Conservation (phyloP, 108 stramenopile species). For the Fistulifera pelliculosa region DNA sequence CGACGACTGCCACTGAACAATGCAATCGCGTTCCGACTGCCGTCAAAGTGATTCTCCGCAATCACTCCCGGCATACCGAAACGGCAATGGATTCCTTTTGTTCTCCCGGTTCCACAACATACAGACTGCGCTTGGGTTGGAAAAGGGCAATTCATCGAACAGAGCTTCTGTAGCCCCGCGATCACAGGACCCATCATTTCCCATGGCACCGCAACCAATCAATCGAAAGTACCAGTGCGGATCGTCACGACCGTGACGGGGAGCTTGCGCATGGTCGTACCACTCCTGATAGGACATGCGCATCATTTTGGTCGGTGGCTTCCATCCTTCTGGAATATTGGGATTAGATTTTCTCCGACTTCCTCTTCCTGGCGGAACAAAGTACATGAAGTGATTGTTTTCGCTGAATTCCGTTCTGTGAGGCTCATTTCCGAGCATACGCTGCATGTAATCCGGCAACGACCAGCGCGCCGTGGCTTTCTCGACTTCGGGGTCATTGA, state of each 20-base stretch:
- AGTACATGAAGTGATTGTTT: constrained; percentile 98
- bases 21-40: constrained; percentile 78
- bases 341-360: constrained; percentile 12
- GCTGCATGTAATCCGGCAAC: constrained; percentile 57
- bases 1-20: constrained; percentile 69
- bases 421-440: constrained; percentile 44
- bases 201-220: constrained; percentile 70
- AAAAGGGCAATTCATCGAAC: constrained; percentile 89
- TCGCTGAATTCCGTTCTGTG: constrained; percentile 69
- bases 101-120: constrained; percentile 49
- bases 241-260: constrained; percentile 17
- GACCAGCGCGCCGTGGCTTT: constrained; percentile 83
- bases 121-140: constrained; percentile 50
- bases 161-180: constrained; percentile 60
- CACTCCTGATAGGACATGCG: constrained; percentile 82
- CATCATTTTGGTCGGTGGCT: constrained; percentile 66
- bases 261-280: constrained; percentile 65
- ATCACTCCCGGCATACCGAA: constrained; percentile 89
- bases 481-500: constrained; percentile 82
- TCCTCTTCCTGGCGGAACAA: constrained; percentile 29
- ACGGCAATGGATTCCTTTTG: constrained; percentile 88
- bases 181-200: constrained; percentile 44
- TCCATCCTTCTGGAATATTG: constrained; percentile 41
- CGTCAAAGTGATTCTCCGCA: constrained; percentile 88
- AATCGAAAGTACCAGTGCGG: constrained; percentile 91